Evolutionary conservation across 495 filamentous ascomycete species (phyloP), one percentile per base, ranked within the genome.

Genomic region (Penicillium diatomitis): DNA sequence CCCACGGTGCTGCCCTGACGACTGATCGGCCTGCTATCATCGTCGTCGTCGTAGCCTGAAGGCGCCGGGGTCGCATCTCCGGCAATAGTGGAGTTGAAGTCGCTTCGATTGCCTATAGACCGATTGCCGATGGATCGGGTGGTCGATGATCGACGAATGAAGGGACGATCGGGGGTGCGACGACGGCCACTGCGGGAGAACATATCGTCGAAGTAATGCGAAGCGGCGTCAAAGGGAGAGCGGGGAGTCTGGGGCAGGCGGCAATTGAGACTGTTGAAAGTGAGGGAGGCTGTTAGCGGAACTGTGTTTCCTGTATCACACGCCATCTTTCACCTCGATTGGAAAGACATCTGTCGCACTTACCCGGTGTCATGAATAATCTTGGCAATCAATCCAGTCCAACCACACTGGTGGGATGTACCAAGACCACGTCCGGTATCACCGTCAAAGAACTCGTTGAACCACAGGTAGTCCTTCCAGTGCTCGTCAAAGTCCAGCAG

Each of bases 281-380:
- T 20, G 20, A 20, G 20, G 20, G 20, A 20, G 20, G 20, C 20
- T 20, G 20, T 20, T 20, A 20, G 20, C 20, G 20, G 20, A 20
- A 20, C 20, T 20, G n/a, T 20, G 20, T 20, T 20, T 20, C 20
- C 20, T 20, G 20, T 20, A 20, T 2, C 20, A 20, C 20, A 20
- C 20, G 20, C 20, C 20, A 20, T 20, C 20, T 20, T 20, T 20
- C 20, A 20, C 20, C 20, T 20, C 2, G 20, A 20, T 20, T 20
- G 20, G 0, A 20, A 20, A 20, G 20, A 2, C 20, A 20, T 20
- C 20, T 54, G 37, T 32, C 34, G 20, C 32, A 65, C 84, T 65
- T 78, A 86, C 87, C 88, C 91, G 51, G 91, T 95, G 55, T 97
- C 91, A 51, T 97, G 91, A 45, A 97, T 96, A 80, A 97, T 82